Evolutionary conservation across 169 alveolate genomes (phyloP), one percentile per base, ranked within the genome.

Genomic region (Eimeria praecox): DNA sequence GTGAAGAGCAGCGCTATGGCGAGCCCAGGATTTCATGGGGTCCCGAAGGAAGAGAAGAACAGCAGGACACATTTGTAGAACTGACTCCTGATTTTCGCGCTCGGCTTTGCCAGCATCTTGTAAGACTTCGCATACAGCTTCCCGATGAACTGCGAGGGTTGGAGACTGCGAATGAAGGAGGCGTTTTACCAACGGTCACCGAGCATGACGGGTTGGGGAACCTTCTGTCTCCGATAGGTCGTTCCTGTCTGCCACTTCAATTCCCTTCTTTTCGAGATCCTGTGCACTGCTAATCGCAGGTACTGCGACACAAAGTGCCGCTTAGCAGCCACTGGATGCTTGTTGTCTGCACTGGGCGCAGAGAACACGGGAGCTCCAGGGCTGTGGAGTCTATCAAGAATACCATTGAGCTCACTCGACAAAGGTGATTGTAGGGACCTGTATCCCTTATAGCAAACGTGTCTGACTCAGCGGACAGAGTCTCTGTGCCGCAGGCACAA

Each of bases 11-110:
- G 12, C 46, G 64, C 93, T 87, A 38, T 33, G 93, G 93, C n/a
- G 82, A 87, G 64, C 64, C 93, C 49, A 9, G 82, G 71, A 87
- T 87, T 46, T 87, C 93, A 83, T 87, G 93, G 93, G 93, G 93
- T 46, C 38, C 93, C 8, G 49, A 38, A 54, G 35, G 52, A 35
- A 38, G 10, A n/a, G 78, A 56, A 62, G 82, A 40, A 10, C 78
- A 87, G 80, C 78, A 87, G 22, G 93, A 87, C 42, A 62, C 78
- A 22, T 83, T 30, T 52, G 93, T 62, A 0, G 82, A 87, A 18
- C 93, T 87, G 64, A 35, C 83, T 62, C 77, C 93, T 20, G 93
- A 87, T 40, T 87, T 87, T 46, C 93, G 93, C 59, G 82, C 78
- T n/a, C 64, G 82, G 82, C 82, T 87, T 62, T 87, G 93, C 93